phyloP scores from a whole-genome alignment of 2,329 filamentous ascomycete genomes.

The Cercospora brassicicola region DNA sequence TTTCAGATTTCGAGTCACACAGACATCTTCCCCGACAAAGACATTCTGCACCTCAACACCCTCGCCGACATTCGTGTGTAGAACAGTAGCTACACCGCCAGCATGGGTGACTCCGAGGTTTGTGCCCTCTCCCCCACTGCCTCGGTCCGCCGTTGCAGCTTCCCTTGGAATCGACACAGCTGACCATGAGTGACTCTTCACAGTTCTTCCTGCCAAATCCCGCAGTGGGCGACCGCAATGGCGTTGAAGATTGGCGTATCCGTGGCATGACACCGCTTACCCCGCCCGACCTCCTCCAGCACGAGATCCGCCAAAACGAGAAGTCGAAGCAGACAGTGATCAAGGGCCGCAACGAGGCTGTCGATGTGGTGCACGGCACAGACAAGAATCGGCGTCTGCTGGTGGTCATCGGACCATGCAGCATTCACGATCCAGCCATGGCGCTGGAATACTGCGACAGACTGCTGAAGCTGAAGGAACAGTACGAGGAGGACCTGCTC shows the following conservation, averaged over 20 bases:
- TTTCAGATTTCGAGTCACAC: neutral
- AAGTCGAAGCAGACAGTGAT: constrained; percentile 59
- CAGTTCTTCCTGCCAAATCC: constrained; percentile 55
- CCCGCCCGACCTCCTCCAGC: constrained; percentile 88
- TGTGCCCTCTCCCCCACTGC: neutral
- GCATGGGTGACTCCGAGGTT: neutral
- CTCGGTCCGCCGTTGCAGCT: neutral
- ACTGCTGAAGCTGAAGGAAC: constrained; percentile 77
- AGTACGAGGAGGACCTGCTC: constrained; percentile 83
- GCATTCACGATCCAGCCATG: constrained; percentile 89
- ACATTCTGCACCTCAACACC: neutral
- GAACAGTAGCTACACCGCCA: neutral
- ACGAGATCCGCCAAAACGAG: constrained; percentile 70
- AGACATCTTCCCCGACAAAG: neutral
- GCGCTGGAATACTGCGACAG: constrained; percentile 91
- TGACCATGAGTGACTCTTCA: neutral
- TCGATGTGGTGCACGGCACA: constrained; percentile 61
- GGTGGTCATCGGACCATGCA: constrained; percentile 91
- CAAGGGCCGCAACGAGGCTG: constrained; percentile 60
- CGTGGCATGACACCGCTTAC: constrained; percentile 71
- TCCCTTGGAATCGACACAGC: neutral
- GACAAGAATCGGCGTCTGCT: constrained; percentile 61
- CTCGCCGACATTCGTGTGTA: neutral
- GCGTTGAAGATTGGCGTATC: constrained; percentile 55
- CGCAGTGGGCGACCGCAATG: constrained; percentile 51